Base-by-base conservation (phyloP, 768 basidiomycete species). In the Mycena galopus region DNA sequence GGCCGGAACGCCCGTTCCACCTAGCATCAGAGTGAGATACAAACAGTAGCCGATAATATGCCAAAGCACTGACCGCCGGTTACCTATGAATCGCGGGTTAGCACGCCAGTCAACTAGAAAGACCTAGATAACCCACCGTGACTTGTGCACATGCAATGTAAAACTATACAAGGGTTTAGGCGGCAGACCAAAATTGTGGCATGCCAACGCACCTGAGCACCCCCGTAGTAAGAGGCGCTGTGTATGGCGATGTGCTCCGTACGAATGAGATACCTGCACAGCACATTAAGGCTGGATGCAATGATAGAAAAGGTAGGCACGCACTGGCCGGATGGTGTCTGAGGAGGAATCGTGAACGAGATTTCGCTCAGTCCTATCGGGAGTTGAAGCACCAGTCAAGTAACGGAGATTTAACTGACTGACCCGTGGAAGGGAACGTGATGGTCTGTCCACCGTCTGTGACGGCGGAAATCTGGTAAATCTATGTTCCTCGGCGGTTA, bases 401-500 rank as follows among this genome's bases (percentile, higher is more conserved):
- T 8, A 21, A 33, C 5, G 11, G 21, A 32, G 11, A 11, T 7
- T 35, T 8, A 33, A 3, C 10, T 9, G 14, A 56, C 60, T 12
- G 29, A 59, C 69, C 56, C 7, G 55, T 60, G 21, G 70, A 14
- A 21, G 81, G 82, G 73, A 76, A 83, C n/a, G 75, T 76, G 75
- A 82, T 83, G 37, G 75, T 77, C 25, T 67, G 69, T 50, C 82
- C 82, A 57, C 81, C 81, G 75, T 83, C 72, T 12, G 81, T 82
- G 50, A 79, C 77, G 1, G 82, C 79, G 27, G 75, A 69, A 73
- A 82, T 78, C 73, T 83, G 65, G 77, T 81, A 79, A 35, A 82
- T 79, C 80, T 82, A n/a, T 8, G 29, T 67, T 33, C n/a, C 9
- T 1, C 9, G 12, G 4, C 11, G 12, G 11, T 10, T 27, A 27